Conservation (phyloP, 129 eudicot species). For the Pulicaria dysenterica region DNA sequence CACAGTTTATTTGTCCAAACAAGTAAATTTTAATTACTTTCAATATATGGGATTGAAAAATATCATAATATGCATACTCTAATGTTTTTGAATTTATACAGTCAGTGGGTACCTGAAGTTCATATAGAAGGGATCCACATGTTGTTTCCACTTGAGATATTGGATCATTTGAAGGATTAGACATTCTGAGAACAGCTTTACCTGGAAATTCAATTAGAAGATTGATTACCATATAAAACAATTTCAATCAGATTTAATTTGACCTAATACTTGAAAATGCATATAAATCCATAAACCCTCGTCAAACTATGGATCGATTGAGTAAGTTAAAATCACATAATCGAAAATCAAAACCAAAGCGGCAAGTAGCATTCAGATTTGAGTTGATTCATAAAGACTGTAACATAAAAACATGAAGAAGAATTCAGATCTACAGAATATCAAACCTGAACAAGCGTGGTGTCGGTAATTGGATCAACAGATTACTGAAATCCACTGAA, state of each 20-base stretch:
- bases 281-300: background rate
- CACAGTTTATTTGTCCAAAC: background rate
- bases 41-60: conserved; percentile 9
- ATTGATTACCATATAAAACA: too few species aligned
- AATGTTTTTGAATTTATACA: background rate
- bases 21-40: background rate
- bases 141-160: conserved; percentile 69
- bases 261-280: conserved; percentile 15
- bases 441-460: conserved; percentile 31
- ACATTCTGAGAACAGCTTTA: conserved; percentile 39
- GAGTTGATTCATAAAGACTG: background rate
- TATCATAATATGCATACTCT: background rate
- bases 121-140: conserved; percentile 81
- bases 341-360: background rate
- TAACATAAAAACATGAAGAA: background rate
- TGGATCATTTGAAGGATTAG: conserved; percentile 47
- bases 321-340: conserved; percentile 11
- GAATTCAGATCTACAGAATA: conserved; percentile 19
- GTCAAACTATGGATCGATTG: background rate
- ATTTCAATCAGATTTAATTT: background rate
- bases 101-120: conserved; percentile 60
- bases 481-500: background rate
- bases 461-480: conserved; percentile 8
- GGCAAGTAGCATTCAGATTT: background rate
- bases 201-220: background rate